phyloP scores from a whole-genome alignment of 75 land plant species.

The Picea sitchensis region DNA sequence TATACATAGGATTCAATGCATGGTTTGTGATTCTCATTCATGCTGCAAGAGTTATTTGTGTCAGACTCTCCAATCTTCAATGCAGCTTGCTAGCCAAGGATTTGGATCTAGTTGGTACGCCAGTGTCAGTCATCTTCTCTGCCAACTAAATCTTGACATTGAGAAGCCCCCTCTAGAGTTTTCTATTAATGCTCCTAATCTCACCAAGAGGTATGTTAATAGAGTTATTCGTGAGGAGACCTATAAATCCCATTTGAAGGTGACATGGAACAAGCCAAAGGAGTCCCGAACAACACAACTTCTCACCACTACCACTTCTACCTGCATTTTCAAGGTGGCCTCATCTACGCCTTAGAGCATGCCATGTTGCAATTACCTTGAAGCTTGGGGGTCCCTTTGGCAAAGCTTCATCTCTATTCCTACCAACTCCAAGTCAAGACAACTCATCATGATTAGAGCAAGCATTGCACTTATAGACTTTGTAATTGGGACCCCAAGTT shows the following conservation, averaged over 20 bases:
- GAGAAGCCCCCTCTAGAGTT: not conserved
- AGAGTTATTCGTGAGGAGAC: not conserved
- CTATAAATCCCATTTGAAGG: not conserved
- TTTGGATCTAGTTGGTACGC: not conserved
- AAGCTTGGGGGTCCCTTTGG: not conserved
- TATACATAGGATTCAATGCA: not conserved
- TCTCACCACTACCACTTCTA: not conserved
- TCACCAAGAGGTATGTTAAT: not conserved
- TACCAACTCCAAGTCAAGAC: not conserved
- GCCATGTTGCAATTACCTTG: not conserved
- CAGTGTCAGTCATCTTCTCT: not conserved
- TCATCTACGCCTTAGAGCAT: not conserved
- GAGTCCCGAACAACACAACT: not conserved
- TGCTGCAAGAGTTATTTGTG: not conserved
- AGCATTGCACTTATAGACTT: not conserved
- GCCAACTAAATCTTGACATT: not conserved
- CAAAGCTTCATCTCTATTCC: not conserved
- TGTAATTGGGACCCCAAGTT: not conserved
- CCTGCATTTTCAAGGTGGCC: not conserved
- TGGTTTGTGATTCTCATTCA: not conserved
- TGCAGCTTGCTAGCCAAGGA: slow-evolving; percentile 6
- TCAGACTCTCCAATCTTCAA: not conserved
- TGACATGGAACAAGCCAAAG: not conserved
- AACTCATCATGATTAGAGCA: not conserved
- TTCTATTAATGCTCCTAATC: not conserved